These are phyloP conservation scores for Draba incana DNA, from an alignment of 345 rosid species.

Conservation along the genomic window DNA sequence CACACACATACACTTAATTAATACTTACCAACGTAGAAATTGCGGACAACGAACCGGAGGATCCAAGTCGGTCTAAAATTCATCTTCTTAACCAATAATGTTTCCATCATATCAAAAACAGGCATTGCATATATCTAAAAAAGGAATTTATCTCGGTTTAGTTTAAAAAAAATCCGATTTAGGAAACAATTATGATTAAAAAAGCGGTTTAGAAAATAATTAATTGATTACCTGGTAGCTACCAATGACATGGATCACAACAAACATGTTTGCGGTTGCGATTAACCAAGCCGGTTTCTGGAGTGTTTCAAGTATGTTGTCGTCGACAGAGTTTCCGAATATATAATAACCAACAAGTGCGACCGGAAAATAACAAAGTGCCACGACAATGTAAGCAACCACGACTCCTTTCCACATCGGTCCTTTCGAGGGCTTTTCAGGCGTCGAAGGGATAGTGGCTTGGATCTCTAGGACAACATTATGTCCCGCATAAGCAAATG, in stretches of 20 bases:
- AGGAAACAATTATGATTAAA: background rate
- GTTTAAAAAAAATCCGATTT: no score
- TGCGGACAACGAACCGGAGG: conserved; percentile 56
- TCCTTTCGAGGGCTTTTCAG: conserved; percentile 73
- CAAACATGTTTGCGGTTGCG: conserved; percentile 69
- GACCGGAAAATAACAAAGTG: conserved; percentile 81
- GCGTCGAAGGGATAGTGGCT: conserved; percentile 82
- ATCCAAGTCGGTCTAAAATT: conserved; percentile 45
- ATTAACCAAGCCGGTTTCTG: conserved; percentile 73
- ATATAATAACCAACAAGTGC: conserved; percentile 64
- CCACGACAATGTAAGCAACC: conserved; percentile 68
- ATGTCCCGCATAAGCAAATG: conserved; percentile 83
- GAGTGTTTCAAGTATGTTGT: conserved; percentile 61
- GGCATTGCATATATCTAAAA: conserved; percentile 66
- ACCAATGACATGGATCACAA: conserved; percentile 79
- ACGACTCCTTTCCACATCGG: conserved; percentile 81
- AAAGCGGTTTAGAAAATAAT: background rate
- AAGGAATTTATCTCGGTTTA: background rate
- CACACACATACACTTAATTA: background rate
- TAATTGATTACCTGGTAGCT: conserved; percentile 63
- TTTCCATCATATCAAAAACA: conserved; percentile 72
- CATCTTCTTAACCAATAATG: conserved; percentile 57
- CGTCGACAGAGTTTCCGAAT: conserved; percentile 58
- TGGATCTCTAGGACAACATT: conserved; percentile 81
- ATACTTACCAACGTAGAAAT: conserved; percentile 56